Evolutionary conservation across 2,329 filamentous ascomycete species (phyloP).

Genomic region (Fusarium odoratissimum): DNA sequence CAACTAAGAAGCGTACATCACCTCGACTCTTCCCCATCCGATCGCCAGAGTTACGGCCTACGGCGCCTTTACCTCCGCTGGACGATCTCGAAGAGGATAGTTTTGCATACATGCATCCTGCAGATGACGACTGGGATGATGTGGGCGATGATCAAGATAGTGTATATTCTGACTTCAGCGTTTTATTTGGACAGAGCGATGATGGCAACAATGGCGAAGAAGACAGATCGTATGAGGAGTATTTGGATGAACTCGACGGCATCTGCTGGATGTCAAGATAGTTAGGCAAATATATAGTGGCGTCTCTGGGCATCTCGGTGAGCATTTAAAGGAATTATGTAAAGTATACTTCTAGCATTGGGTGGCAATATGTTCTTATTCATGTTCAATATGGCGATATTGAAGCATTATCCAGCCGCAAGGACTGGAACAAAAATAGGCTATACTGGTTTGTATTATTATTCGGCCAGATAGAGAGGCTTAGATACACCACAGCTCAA

Average conservation of each 20-base stretch:
- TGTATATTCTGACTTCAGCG: slow-evolving; percentile 66
- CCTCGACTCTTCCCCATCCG: slow-evolving; percentile 48
- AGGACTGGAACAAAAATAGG: not conserved
- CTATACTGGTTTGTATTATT: not conserved
- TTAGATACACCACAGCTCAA: slow-evolving; percentile 14
- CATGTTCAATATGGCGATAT: slow-evolving; percentile 13
- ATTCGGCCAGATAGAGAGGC: not conserved
- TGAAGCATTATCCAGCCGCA: slow-evolving; percentile 3
- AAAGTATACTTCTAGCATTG: slow-evolving; percentile 26
- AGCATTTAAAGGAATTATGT: slow-evolving; percentile 13
- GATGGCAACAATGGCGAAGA: slow-evolving; percentile 45
- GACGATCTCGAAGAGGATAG: slow-evolving; percentile 59
- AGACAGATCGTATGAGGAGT: slow-evolving; percentile 63
- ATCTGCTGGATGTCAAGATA: slow-evolving; percentile 59
- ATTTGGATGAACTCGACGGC: slow-evolving; percentile 66
- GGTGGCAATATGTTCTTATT: slow-evolving; percentile 15
- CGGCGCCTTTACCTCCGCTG: slow-evolving; percentile 31
- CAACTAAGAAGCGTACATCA: slow-evolving; percentile 45
- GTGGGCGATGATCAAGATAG: slow-evolving; percentile 58
- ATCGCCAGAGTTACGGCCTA: slow-evolving; percentile 50
- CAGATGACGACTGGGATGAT: slow-evolving; percentile 59
- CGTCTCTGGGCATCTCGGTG: slow-evolving; percentile 7
- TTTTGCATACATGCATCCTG: slow-evolving; percentile 60
- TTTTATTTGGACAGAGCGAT: slow-evolving; percentile 58
- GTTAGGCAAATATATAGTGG: not conserved